Percentiles rank a stretch among this genome's conserved stretches.
These are phyloP conservation scores for Phytophthora pistaciae DNA, from an alignment of 352 stramenopile species.

Conservation along the genomic window DNA sequence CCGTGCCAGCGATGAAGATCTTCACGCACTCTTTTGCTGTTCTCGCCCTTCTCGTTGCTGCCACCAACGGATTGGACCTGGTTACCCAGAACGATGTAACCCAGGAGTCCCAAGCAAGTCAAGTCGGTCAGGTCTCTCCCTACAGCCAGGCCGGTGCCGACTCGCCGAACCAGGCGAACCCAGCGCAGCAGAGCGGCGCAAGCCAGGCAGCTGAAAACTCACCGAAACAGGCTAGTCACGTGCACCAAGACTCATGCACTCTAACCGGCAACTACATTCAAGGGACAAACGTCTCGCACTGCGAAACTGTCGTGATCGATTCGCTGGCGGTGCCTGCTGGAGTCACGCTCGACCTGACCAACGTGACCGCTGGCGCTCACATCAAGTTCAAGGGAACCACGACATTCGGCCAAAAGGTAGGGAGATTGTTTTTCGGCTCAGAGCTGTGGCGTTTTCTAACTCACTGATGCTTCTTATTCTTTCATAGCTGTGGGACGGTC, in stretches of 20 bases:
- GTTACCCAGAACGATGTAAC: constrained; percentile 11
- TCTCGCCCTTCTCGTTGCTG: constrained; percentile 10
- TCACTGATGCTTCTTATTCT: constrained; percentile 1
- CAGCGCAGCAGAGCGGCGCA: constrained; percentile 18
- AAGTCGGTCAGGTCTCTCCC: constrained; percentile 20
- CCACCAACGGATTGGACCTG: constrained; percentile 11
- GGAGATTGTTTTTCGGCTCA: background rate
- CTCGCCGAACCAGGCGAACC: constrained; percentile 4
- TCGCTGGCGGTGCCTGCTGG: constrained; percentile 39
- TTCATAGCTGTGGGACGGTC: constrained; percentile 33
- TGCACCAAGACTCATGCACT: constrained; percentile 25
- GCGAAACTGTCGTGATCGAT: constrained; percentile 33
- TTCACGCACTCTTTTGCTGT: constrained; percentile 4
- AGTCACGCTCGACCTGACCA: constrained; percentile 42
- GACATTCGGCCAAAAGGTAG: constrained; percentile 39
- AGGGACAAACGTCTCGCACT: constrained; percentile 31
- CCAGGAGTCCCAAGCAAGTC: constrained; percentile 9
- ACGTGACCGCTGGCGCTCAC: constrained; percentile 28
- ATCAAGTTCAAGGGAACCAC: constrained; percentile 49
- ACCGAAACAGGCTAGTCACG: constrained; percentile 10
- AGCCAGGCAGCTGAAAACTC: constrained; percentile 10
- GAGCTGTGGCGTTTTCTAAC: background rate
- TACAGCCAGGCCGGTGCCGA: constrained; percentile 10
- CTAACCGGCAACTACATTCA: constrained; percentile 37
- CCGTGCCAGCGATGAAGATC: constrained; percentile 17